These are phyloP conservation scores for Pseudotulostoma volvatum DNA, from an alignment of 495 filamentous ascomycete species.

Conservation along the genomic window DNA sequence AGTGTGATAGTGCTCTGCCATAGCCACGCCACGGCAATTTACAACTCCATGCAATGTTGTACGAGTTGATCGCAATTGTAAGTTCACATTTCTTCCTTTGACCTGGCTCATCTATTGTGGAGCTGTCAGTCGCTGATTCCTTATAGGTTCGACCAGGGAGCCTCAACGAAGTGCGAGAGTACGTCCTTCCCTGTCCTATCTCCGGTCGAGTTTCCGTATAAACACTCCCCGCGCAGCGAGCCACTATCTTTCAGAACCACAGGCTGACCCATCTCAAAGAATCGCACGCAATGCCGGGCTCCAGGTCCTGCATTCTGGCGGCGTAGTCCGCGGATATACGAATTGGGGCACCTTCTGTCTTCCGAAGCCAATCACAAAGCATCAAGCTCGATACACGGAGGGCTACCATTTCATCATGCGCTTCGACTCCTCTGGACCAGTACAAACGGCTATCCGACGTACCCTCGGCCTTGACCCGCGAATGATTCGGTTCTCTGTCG, in stretches of 20 bases:
- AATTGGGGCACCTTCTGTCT: slow-evolving; percentile 91
- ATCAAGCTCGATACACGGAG: slow-evolving; percentile 60
- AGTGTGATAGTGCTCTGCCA: too few relatives aligned
- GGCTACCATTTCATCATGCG: slow-evolving; percentile 98
- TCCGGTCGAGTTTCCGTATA: too few relatives aligned
- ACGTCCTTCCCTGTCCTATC: too few relatives aligned
- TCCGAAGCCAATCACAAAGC: slow-evolving; percentile 53
- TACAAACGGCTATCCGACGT: slow-evolving; percentile 54
- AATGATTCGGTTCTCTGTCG: slow-evolving; percentile 71
- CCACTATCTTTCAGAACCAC: too few relatives aligned
- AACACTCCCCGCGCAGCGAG: too few relatives aligned
- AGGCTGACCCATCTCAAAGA: too few relatives aligned
- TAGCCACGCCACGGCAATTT: too few relatives aligned
- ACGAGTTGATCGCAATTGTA: slow-evolving; percentile 93
- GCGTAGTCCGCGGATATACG: slow-evolving; percentile 77
- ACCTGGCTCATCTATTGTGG: slow-evolving; percentile 3
- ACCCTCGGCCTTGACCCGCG: slow-evolving; percentile 77
- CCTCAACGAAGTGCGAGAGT: slow-evolving; percentile 89
- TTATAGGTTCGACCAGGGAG: slow-evolving; percentile 73
- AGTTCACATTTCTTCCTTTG: slow-evolving; percentile 14
- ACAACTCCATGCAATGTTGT: slow-evolving; percentile 90
- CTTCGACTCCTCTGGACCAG: slow-evolving; percentile 57
- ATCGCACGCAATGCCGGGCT: slow-evolving; percentile 77
- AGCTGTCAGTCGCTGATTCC: slow-evolving; percentile 2
- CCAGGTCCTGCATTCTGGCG: slow-evolving; percentile 66